Base-by-base conservation (phyloP, 306 rosid species). In the Castanea crenata region DNA sequence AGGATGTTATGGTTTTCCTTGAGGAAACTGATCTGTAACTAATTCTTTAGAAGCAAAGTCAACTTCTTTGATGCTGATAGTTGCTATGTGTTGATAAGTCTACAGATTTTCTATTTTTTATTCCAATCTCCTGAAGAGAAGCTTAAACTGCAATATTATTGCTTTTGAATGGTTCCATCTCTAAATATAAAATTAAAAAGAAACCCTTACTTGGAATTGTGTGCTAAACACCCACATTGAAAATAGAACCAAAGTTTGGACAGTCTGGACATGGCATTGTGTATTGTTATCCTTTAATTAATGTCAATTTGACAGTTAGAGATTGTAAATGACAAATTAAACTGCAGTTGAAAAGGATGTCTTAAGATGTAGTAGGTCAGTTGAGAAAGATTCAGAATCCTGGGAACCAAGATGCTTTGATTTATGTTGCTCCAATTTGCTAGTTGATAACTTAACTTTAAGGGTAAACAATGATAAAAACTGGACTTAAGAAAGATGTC, bases 81-180 rank as follows among this genome's bases (percentile, higher is more conserved):
- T 56, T 78, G 55, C 19, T 83, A 57, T 79, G 29, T 58, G 76
- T 16, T 68, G 41, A 65, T 32, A 52, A 83, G 83, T 74, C 83
- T 44, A 64, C 64, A 67, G 69, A 69, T 54, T 20, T 38, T 63
- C n/a, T 18, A 16, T 34, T 44, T 35, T 19, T 35, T 34, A 34
- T 67, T 18, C 35, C 11, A 35, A 34, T 35, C 32, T 67, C 72
- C 72, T 35, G 35, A 46, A 67, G 25, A 35, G 49, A 35, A 18
- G 21, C 51, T 18, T 34, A 32, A 29, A 63, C 41, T 63, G 34
- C 49, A 29, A 18, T 10, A 34, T 67, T 18, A 34, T 18, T 35
- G 5, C 12, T 34, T 35, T 67, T n/a, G 38, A 63, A 6, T 63
- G 41, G 19, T 5, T 5, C 7, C 5, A 27, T 63, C 7, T 10